Evolutionary conservation across 345 rosid genomes (phyloP).

Genomic region (Heritiera fomes): DNA sequence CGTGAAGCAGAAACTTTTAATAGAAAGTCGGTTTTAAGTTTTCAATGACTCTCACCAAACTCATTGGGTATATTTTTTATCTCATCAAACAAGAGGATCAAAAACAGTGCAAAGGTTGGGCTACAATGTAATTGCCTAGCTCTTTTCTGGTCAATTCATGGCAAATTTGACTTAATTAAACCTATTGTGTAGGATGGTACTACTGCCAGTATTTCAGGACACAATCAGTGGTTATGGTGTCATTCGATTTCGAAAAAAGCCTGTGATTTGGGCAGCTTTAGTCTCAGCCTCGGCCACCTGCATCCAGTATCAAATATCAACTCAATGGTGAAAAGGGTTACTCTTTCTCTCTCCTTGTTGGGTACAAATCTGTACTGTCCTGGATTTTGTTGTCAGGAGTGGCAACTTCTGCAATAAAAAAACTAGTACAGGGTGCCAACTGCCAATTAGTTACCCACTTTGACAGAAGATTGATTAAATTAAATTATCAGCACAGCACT

Average conservation of each 20-base stretch:
- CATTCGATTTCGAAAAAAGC: neutral
- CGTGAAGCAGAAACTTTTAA: no score
- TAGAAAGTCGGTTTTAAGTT: no score
- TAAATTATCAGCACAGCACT: neutral
- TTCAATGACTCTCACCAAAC: neutral
- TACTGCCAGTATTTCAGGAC: neutral
- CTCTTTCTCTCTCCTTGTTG: neutral
- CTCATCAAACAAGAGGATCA: neutral
- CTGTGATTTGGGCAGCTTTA: constrained; percentile 30
- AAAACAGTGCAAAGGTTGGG: neutral
- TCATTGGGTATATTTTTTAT: no score
- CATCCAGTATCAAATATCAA: neutral
- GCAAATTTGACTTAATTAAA: neutral
- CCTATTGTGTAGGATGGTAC: neutral
- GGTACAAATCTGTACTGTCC: constrained; percentile 15
- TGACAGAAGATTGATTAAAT: no score
- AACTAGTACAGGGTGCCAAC: neutral
- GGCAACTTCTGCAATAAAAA: neutral
- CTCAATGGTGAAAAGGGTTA: neutral
- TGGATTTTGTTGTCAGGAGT: neutral
- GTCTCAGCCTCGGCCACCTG: neutral
- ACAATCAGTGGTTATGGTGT: constrained; percentile 1
- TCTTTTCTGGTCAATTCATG: neutral
- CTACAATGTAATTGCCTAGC: neutral
- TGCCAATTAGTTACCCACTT: no score